Evolutionary conservation across 1,139 yeast species (phyloP).

Genomic region (Taiozyma sp.): DNA sequence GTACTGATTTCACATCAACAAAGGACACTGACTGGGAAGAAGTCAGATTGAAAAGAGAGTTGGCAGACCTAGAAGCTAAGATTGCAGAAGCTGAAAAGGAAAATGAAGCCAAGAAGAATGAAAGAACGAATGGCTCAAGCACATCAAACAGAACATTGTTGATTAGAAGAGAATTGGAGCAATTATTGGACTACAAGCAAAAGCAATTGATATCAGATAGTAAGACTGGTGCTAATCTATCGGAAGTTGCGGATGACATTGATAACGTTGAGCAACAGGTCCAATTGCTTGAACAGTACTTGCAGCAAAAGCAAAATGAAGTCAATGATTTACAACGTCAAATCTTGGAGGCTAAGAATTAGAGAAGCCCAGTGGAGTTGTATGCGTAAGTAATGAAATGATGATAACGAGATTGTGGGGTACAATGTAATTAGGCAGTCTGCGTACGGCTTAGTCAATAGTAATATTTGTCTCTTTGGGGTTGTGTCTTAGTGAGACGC

Average conservation of each 20-base stretch:
- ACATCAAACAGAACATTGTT: conserved; percentile 33
- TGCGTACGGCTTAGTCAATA: background rate
- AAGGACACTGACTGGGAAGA: conserved; percentile 85
- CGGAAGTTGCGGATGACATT: conserved; percentile 38
- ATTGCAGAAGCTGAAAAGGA: conserved; percentile 55
- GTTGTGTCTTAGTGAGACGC: background rate
- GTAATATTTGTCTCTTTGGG: background rate
- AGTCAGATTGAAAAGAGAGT: conserved; percentile 74
- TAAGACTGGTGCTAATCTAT: conserved; percentile 27
- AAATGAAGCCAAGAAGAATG: conserved; percentile 39
- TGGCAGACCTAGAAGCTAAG: conserved; percentile 65
- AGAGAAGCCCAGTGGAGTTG: background rate
- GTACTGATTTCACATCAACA: conserved; percentile 72
- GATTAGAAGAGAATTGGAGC: conserved; percentile 74
- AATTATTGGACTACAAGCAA: conserved; percentile 71
- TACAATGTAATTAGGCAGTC: background rate
- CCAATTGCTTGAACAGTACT: conserved; percentile 45
- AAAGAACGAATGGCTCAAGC: conserved; percentile 32
- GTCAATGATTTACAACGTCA: conserved; percentile 38
- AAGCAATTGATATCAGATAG: conserved; percentile 33
- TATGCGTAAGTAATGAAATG: background rate
- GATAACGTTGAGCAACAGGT: conserved; percentile 53
- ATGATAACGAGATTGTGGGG: background rate
- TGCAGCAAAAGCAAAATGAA: conserved; percentile 43
- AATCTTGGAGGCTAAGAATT: conserved; percentile 24